Evolutionary conservation across 768 basidiomycete species (phyloP).

Genomic region (Lepiota venenata): DNA sequence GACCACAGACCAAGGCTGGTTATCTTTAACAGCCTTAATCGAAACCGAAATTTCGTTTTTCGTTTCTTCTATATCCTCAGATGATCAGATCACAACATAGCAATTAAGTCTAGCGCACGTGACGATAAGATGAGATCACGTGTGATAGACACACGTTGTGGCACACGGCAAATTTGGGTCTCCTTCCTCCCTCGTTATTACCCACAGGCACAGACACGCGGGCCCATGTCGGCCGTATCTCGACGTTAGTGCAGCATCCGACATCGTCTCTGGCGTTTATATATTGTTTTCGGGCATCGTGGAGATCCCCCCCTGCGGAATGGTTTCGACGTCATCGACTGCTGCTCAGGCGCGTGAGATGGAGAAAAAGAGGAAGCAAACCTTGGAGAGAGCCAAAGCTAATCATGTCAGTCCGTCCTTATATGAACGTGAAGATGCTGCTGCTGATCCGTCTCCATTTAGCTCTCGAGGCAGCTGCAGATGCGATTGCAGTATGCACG

Average conservation of each 20-base stretch:
- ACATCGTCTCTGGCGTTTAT: neutral
- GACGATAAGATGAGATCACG: neutral
- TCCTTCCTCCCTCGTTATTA: neutral
- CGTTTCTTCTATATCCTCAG: too few relatives aligned
- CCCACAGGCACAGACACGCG: slow-evolving; percentile 2
- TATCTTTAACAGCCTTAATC: too few relatives aligned
- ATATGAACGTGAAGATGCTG: neutral
- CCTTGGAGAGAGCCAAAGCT: slow-evolving; percentile 53
- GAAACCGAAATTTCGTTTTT: too few relatives aligned
- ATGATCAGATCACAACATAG: too few relatives aligned
- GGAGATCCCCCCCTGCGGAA: slow-evolving; percentile 11
- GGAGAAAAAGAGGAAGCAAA: slow-evolving; percentile 45
- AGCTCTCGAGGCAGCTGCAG: slow-evolving; percentile 73
- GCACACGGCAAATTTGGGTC: slow-evolving; percentile 4
- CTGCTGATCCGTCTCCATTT: slow-evolving; percentile 6
- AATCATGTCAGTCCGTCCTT: slow-evolving; percentile 43
- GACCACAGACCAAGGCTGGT: too few relatives aligned
- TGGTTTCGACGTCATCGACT: slow-evolving; percentile 31
- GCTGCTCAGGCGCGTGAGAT: slow-evolving; percentile 29
- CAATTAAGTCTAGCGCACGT: neutral
- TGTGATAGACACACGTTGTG: slow-evolving; percentile 6
- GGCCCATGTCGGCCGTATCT: neutral
- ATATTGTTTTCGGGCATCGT: neutral
- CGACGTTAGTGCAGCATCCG: neutral
- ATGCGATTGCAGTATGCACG: slow-evolving; percentile 74